Conservation (phyloP, 1,284 basidiomycete species). For the Anthracocystis panici-leucophaei region DNA sequence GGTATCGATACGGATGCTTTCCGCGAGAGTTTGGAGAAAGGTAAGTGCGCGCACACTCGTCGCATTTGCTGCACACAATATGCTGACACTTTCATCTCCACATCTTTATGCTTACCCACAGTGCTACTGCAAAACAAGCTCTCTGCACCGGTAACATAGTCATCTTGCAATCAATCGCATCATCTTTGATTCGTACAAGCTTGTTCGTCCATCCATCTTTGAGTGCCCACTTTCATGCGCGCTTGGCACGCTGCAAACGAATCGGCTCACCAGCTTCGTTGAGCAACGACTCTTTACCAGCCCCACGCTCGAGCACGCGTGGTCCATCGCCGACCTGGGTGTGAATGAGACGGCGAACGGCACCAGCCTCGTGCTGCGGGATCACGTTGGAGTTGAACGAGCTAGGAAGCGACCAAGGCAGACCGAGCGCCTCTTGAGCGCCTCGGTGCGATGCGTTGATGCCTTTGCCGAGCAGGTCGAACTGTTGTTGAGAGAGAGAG, state of each 20-base stretch:
- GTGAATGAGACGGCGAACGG: conserved; percentile 67
- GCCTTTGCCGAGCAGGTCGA: conserved; percentile 63
- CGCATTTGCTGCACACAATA: too few relatives aligned
- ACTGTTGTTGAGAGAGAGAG: conserved; percentile 18
- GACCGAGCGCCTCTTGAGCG: conserved; percentile 41
- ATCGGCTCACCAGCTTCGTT: conserved; percentile 59
- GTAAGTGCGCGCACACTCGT: conserved; percentile 20
- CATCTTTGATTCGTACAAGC: too few relatives aligned
- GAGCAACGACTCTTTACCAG: conserved; percentile 54
- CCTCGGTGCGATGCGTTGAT: conserved; percentile 61
- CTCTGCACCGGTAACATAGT: conserved; percentile 31
- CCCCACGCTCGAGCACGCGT: conserved; percentile 58
- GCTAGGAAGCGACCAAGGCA: conserved; percentile 54
- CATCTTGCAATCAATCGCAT: too few relatives aligned
- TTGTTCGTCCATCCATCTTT: neutral
- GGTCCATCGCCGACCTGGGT: conserved; percentile 69
- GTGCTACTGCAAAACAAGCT: conserved; percentile 51
- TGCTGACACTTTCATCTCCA: neutral
- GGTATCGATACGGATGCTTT: conserved; percentile 63
- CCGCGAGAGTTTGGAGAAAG: conserved; percentile 50
- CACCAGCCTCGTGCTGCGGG: conserved; percentile 64
- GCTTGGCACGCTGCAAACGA: conserved; percentile 62
- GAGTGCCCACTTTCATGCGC: conserved; percentile 17
- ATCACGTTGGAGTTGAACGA: conserved; percentile 63
- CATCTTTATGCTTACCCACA: conserved; percentile 7